Evolutionary conservation across 2,329 filamentous ascomycete genomes (phyloP).

Genomic region (Hymenoscyphus salicellus): DNA sequence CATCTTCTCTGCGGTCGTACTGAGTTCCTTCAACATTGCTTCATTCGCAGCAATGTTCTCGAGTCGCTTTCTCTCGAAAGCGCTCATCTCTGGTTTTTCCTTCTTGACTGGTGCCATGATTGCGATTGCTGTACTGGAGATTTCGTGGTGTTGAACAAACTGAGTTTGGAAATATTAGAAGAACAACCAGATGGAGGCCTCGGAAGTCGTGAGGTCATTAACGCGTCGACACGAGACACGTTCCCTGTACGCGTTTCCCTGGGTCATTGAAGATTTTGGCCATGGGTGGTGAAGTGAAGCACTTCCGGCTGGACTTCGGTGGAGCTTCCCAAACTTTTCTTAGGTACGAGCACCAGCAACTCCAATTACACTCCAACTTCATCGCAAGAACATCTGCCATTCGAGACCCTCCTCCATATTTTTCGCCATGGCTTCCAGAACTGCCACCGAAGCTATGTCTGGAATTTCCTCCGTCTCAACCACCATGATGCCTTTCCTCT

Average conservation of each 20-base stretch:
- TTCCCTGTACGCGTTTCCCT: background rate
- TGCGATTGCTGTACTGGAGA: slow-evolving; percentile 22
- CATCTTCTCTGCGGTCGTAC: slow-evolving; percentile 66
- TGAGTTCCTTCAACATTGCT: slow-evolving; percentile 74
- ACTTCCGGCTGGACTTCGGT: background rate
- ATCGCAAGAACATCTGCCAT: background rate
- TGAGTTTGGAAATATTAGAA: slow-evolving; percentile 16
- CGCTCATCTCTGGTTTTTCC: slow-evolving; percentile 61
- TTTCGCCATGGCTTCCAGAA: background rate
- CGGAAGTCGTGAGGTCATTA: slow-evolving; percentile 9
- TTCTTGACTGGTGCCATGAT: slow-evolving; percentile 46
- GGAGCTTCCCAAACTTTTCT: background rate
- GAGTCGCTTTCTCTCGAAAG: slow-evolving; percentile 79
- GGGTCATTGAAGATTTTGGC: background rate
- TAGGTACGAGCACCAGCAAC: background rate
- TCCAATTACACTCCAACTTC: background rate
- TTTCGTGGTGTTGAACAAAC: slow-evolving; percentile 9
- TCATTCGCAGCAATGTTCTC: slow-evolving; percentile 87
- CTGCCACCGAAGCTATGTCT: background rate
- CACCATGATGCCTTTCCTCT: slow-evolving; percentile 64
- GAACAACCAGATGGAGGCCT: background rate
- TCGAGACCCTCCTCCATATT: background rate
- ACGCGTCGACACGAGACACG: background rate
- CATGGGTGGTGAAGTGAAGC: too few species aligned
- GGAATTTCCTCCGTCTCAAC: slow-evolving; percentile 17